Conservation (phyloP, 139 green algal species). For the Coccomyxa sp. region DNA sequence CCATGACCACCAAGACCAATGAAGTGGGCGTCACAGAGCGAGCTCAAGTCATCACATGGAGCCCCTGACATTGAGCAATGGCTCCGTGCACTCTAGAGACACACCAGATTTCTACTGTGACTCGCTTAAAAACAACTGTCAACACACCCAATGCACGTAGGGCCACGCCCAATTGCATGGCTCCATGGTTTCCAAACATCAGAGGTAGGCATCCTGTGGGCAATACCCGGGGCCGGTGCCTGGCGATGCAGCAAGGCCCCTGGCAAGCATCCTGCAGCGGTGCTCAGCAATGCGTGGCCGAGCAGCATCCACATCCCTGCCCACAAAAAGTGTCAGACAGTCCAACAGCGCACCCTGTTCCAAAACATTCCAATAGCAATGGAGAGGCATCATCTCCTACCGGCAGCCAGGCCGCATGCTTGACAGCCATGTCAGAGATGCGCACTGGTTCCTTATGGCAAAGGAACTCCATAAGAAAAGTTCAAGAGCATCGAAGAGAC, state of each 20-base stretch:
- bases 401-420: background rate
- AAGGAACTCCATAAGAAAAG: background rate
- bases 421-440: too few species aligned
- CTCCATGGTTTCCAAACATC: too few species aligned
- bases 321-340: background rate
- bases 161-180: too few species aligned
- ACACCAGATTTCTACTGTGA: too few species aligned
- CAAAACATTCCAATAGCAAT: background rate
- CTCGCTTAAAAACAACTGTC: too few species aligned
- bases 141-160: too few species aligned
- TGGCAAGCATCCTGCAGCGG: constrained; percentile 44
- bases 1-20: too few species aligned
- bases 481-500: background rate
- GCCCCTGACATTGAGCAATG: too few species aligned
- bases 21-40: too few species aligned
- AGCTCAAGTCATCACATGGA: too few species aligned
- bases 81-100: too few species aligned
- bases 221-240: constrained; percentile 38
- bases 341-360: background rate
- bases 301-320: constrained; percentile 27
- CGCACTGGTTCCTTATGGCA: background rate
- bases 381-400: background rate
- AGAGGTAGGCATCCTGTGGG: background rate
- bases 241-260: constrained; percentile 26
- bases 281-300: constrained; percentile 19